These are phyloP conservation scores for Rutstroemia sp. DNA, from an alignment of 2,329 filamentous ascomycete genomes.

Conservation along the genomic window DNA sequence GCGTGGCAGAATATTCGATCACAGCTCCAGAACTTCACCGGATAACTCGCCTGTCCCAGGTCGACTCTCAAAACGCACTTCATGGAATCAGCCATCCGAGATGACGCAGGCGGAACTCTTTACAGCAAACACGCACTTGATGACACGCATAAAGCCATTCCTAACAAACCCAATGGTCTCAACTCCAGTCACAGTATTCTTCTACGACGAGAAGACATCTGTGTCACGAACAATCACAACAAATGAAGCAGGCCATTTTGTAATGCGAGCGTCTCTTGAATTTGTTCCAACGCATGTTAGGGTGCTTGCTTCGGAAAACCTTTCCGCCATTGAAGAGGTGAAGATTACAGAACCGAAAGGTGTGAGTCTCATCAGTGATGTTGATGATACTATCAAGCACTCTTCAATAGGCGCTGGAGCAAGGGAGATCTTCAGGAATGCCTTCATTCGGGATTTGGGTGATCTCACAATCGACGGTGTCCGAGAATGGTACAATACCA, in stretches of 20 bases:
- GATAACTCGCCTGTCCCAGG: conserved; percentile 28
- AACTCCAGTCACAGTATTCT: conserved; percentile 82
- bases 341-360: conserved; percentile 70
- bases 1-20: conserved; percentile 12
- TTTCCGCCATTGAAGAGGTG: conserved; percentile 76
- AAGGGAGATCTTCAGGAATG: conserved; percentile 92
- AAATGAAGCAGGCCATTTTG: conserved; percentile 85
- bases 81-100: conserved; percentile 38
- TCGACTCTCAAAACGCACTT: conserved; percentile 37
- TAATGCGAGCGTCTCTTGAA: conserved; percentile 68
- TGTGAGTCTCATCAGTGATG: conserved; percentile 91
- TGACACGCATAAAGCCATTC: conserved; percentile 83
- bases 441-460: conserved; percentile 77
- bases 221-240: conserved; percentile 80
- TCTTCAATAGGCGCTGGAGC: conserved; percentile 84
- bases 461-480: conserved; percentile 84
- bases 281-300: conserved; percentile 88
- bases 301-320: conserved; percentile 75
- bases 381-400: conserved; percentile 95
- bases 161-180: conserved; percentile 75
- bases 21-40: conserved; percentile 15
- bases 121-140: conserved; percentile 76
- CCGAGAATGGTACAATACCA: conserved; percentile 74
- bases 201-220: conserved; percentile 80
- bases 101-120: conserved; percentile 71